Conservation (phyloP, 345 rosid genomes). For the Eucalyptus virginea region DNA sequence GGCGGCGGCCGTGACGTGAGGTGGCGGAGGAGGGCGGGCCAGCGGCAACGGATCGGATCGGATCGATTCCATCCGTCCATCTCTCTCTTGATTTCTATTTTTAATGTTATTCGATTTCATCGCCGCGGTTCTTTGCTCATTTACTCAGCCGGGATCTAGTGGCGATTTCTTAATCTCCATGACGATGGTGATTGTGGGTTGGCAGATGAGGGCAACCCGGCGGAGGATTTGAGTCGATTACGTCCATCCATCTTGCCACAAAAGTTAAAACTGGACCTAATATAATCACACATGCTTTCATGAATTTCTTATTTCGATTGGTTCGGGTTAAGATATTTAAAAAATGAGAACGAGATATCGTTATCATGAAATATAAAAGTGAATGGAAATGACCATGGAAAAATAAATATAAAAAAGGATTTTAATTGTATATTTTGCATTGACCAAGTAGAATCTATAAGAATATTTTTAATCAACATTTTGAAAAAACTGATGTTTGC, state of each 20-base stretch:
- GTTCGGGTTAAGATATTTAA: accelerated
- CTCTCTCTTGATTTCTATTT: neutral
- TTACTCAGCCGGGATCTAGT: neutral
- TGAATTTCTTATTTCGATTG: no score
- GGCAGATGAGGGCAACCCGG: neutral
- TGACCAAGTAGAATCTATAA: no score
- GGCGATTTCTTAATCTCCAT: neutral
- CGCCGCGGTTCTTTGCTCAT: no score
- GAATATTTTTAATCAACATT: no score
- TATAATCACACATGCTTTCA: no score
- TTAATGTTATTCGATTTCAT: neutral
- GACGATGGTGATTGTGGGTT: neutral
- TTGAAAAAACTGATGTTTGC: no score
- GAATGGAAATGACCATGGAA: neutral
- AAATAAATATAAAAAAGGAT: neutral
- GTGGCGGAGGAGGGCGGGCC: neutral
- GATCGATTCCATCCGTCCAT: neutral
- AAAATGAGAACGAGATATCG: accelerated
- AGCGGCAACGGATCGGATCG: neutral
- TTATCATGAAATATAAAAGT: neutral
- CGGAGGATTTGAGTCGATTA: no score
- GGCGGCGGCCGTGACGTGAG: neutral
- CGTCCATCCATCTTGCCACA: no score
- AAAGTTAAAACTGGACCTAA: no score
- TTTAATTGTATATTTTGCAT: no score